Evolutionary conservation across 2,329 filamentous ascomycete genomes (phyloP), one percentile per base, ranked within the genome.

Genomic region (Drechslerella dactyloides): DNA sequence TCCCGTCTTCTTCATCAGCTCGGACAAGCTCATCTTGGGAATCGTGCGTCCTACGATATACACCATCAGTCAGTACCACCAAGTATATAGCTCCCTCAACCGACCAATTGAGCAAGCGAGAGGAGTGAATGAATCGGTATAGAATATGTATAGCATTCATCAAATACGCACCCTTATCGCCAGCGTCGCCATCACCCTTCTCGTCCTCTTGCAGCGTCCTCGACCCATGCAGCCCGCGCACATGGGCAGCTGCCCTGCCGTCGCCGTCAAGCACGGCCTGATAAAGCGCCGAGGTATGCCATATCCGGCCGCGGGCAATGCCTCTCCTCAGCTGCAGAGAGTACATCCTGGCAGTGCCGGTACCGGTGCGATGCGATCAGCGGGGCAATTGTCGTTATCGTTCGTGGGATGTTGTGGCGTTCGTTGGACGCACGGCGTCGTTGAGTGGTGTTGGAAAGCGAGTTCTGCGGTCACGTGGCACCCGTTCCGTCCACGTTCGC

Each of bases 271-370:
- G 42, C 11, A 35, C 23, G 19, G 4, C 15, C 15, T 70, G 53
- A 40, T 59, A 70, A 15, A 70, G 42, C 8, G 66, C 66, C 11
- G 66, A 70, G 11, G 66, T 64, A 11, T 70, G 66, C 66, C 59
- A 70, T 70, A 70, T 70, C 19, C 59, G 59, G 66, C 66, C 54
- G 21, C 66, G 53, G 50, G 54, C 59, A 27, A 70, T 50, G 55
- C 66, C 66, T 60, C 66, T 70, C 66, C 59, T 70, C 59, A 70
- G 42, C 17, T 70, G 66, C 54, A 64, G 66, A 60, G 66, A 70
- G 66, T 64, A 70, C 66, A 70, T 70, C 21, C 23, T 44, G 17
- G 40, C 2, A 21, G 17, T 46, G 46, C 11, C 17, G 46, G 24
- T 2, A 10, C 13, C 37, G 13, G 17, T 42, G 37, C 40, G 33